Evolutionary conservation across 176 grass and related monocot genomes (phyloP).

Genomic region (Guadua angustifolia): DNA sequence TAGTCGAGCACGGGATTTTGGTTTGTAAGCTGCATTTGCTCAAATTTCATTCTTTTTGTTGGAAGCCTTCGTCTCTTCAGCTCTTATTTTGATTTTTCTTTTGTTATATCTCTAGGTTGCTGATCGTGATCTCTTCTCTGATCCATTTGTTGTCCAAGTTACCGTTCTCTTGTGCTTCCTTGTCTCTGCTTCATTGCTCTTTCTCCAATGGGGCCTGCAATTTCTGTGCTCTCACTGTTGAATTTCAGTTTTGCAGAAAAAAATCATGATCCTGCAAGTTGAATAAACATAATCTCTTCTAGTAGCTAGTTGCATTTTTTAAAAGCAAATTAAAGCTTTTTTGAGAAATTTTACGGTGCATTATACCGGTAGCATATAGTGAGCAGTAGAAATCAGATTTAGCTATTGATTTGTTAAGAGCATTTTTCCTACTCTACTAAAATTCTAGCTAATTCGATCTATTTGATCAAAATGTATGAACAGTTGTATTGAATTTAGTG

Average conservation of each 20-base stretch:
- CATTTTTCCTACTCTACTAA: too few species aligned
- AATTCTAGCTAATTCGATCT: too few species aligned
- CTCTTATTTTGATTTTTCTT: neutral
- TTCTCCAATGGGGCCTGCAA: conserved; percentile 32
- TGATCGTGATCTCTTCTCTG: conserved; percentile 2
- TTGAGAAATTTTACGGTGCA: too few species aligned
- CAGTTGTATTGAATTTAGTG: too few species aligned
- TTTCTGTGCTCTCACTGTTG: conserved; percentile 38
- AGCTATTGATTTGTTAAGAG: too few species aligned
- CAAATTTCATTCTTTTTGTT: conserved; percentile 12
- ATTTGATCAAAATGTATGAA: too few species aligned
- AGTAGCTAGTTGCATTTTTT: conserved; percentile 12
- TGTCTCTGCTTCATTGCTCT: conserved; percentile 26
- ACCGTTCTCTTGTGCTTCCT: neutral
- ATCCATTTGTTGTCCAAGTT: conserved; percentile 31
- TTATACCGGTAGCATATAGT: too few species aligned
- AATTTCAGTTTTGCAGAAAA: conserved; percentile 31
- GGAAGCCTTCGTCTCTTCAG: neutral
- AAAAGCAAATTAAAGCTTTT: conserved; percentile 30
- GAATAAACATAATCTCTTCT: conserved; percentile 35
- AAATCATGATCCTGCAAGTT: conserved; percentile 42
- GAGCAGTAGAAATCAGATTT: too few species aligned
- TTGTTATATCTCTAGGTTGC: neutral
- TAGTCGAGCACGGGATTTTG: neutral
- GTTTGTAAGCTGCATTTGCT: conserved; percentile 12